phyloP scores from a whole-genome alignment of 1,139 yeast genomes.

The Debaryomyces udenii region DNA sequence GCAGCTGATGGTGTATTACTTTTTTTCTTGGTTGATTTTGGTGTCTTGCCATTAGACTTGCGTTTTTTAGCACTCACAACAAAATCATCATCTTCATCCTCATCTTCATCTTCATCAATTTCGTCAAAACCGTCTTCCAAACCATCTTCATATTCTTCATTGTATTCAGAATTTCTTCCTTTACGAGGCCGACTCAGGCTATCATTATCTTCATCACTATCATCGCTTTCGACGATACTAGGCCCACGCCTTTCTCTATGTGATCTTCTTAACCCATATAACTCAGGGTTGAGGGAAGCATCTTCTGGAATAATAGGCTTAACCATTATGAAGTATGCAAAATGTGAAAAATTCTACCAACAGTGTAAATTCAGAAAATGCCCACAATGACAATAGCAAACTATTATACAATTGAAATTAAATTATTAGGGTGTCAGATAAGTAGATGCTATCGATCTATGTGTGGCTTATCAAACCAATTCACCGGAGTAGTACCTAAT shows the following conservation, averaged over 20 bases:
- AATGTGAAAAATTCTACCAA: conserved; percentile 5
- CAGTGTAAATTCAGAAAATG: background rate
- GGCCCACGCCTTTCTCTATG: conserved; percentile 63
- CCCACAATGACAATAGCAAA: conserved; percentile 1
- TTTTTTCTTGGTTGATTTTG: conserved; percentile 16
- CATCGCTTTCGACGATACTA: conserved; percentile 44
- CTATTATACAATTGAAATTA: background rate
- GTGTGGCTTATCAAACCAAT: no score
- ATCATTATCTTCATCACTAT: conserved; percentile 36
- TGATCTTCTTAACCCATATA: conserved; percentile 89
- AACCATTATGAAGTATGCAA: conserved; percentile 18
- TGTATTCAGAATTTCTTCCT: conserved; percentile 14
- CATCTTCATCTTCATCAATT: conserved; percentile 32
- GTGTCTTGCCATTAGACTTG: conserved; percentile 19
- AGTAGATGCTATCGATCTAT: no score
- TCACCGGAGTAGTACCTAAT: background rate
- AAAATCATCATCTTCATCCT: conserved; percentile 35
- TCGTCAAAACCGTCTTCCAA: conserved; percentile 33
- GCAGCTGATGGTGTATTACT: conserved; percentile 23
- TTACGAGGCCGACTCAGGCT: conserved; percentile 12
- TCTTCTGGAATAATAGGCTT: conserved; percentile 38
- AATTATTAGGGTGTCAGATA: no score
- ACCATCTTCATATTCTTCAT: conserved; percentile 30
- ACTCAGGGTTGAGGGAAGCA: conserved; percentile 71
- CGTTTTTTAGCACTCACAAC: conserved; percentile 23